Evolutionary conservation across 768 basidiomycete genomes (phyloP).

Genomic region (Rubroboletus pulcherrimus): DNA sequence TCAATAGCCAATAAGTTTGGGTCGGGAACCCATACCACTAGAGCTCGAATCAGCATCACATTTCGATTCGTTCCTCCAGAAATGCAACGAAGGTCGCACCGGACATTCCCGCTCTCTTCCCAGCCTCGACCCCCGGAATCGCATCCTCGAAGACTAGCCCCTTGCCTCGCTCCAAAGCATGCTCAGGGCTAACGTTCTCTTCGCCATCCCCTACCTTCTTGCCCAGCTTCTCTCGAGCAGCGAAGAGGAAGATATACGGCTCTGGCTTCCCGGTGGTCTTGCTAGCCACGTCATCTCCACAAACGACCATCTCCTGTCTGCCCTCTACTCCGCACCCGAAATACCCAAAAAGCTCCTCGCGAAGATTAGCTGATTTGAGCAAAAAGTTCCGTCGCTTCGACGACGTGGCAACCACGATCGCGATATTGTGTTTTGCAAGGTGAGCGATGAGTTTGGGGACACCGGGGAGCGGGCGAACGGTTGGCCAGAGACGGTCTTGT

Average conservation of each 20-base stretch:
- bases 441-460: constrained; percentile 65
- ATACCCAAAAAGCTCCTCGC: constrained; percentile 48
- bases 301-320: constrained; percentile 53
- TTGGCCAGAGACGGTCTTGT: constrained; percentile 67
- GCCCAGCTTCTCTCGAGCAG: constrained; percentile 59
- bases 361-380: constrained; percentile 63
- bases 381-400: constrained; percentile 61
- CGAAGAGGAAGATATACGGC: constrained; percentile 77
- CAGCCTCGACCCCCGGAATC: constrained; percentile 72
- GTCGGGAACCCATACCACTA: constrained; percentile 88
- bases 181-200: constrained; percentile 29
- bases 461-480: constrained; percentile 71
- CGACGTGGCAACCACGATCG: constrained; percentile 81
- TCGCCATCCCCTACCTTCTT: constrained; percentile 51
- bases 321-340: constrained; percentile 23
- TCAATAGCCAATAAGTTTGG: constrained; percentile 53
- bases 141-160: constrained; percentile 86
- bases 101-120: constrained; percentile 81
- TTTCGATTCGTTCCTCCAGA: not conserved
- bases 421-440: constrained; percentile 61
- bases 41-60: constrained; percentile 1
- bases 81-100: constrained; percentile 42
- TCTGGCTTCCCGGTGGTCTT: constrained; percentile 69
- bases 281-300: constrained; percentile 62
- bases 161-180: constrained; percentile 47